Evolutionary conservation across 306 rosid species (phyloP), one percentile per base, ranked within the genome.

Genomic region (Echinosophora koreensis): DNA sequence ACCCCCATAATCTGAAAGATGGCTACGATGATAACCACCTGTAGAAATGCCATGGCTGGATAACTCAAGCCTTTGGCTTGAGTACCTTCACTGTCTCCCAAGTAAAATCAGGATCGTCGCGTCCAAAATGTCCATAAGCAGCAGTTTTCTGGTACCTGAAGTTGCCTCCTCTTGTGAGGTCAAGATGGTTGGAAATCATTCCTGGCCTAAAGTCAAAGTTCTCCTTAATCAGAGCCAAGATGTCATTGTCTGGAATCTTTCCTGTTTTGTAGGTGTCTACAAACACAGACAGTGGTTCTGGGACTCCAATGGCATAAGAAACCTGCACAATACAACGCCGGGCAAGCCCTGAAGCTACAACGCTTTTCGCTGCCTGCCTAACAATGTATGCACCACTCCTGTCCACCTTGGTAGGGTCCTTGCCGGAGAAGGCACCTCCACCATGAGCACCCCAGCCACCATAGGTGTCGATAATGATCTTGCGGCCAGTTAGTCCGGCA

Each of bases 381-480:
- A 88, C 97, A 54, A 90, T 87, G 67, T 90, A 90, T 34, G 95
- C 95, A 14, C 93, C 97, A 52, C 97, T 92, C 54, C 97, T 74
- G 69, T 92, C 97, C 13, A 92, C 97, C 86, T 92, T 92, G 77
- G 97, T 92, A 49, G 97, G 95, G 61, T 92, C 97, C 86, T 90
- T 92, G 27, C 97, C 95, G 0, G 93, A 92, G 89, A 92, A 92
- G 66, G 93, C 95, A 71, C 97, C 93, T 13, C 97, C 93, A 64
- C 95, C 97, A 56, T 92, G 95, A 85, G 95, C 97, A 69, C 97
- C 97, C 95, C 94, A 92, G n/a, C 97, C 95, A 0, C 97, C 97
- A 34, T 89, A 92, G 59, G 93, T 92, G 54, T 92, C 97, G 0
- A 92, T 92, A 5, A 90, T 92, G 81, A 92, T 92, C 89, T 92